Evolutionary conservation across 192 early-diverging fungal genomes (phyloP), one percentile per base, ranked within the genome.

Genomic region (Phlyctochytrium planicorne): DNA sequence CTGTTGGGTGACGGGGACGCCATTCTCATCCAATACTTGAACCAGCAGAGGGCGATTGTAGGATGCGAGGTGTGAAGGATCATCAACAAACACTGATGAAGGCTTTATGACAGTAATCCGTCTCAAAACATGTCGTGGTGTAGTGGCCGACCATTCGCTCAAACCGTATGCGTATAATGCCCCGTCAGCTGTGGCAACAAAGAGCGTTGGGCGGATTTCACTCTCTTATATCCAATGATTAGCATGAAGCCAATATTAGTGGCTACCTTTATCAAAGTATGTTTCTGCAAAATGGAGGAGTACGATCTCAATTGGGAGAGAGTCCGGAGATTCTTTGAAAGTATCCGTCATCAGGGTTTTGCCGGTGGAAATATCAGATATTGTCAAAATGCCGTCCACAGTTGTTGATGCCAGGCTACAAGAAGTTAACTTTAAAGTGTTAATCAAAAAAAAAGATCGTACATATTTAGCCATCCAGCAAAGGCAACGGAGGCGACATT

Each of bases 241-340:
- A n/a, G n/a, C n/a, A n/a, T n/a, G n/a, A n/a, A n/a, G n/a, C n/a
- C n/a, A n/a, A n/a, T n/a, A n/a, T n/a, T n/a, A n/a, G n/a, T n/a
- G n/a, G 40, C 6, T 14, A 47, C 40, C 40, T 57, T 57, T 57
- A 27, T 57, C 55, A 29, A 57, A 57, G 27, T 24, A 57, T 27
- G 55, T 57, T 20, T 57, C 55, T 14, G 4, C 55, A 57, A 57
- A 57, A 12, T 57, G 10, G 6, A 57, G 55, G 6, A 57, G 25
- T 12, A 57, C 55, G 25, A 57, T 57, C 27, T 57, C 55, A 27
- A 47, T 47, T 47, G 40, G 40, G 10, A 47, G 40, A 6, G 10
- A 4, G 6, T 57, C 20, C 6, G 55, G 12, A 29, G 10, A 20
- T 10, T 14, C 55, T 25, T 57, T 12, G 55, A 57, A 57, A 29